phyloP scores from a whole-genome alignment of 169 alveolate genomes.

The Plasmodium gaboni region DNA sequence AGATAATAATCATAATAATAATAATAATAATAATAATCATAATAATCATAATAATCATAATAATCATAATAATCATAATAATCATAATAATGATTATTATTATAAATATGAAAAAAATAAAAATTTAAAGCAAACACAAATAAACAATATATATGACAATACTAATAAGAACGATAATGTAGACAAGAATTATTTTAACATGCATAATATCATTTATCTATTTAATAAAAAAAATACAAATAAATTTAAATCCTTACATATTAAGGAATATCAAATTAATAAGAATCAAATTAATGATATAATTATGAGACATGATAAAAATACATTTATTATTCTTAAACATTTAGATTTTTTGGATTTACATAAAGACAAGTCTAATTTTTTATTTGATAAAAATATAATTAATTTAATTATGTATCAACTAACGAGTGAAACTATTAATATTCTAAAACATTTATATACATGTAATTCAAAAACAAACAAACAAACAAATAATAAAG shows the following conservation, averaged over 20 bases:
- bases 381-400: constrained; percentile 26
- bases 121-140: no score
- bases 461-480: constrained; percentile 11
- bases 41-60: no score
- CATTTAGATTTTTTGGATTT: constrained; percentile 34
- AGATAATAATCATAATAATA: no score
- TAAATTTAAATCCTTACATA: constrained; percentile 11
- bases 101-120: no score
- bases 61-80: no score
- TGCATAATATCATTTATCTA: not conserved
- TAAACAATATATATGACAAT: not conserved
- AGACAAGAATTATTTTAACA: not conserved
- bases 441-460: constrained; percentile 3
- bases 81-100: no score
- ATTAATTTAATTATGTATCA: constrained; percentile 35
- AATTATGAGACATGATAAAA: constrained; percentile 9
- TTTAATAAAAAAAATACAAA: constrained; percentile 16
- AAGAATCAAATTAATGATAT: constrained; percentile 9
- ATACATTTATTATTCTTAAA: constrained; percentile 23
- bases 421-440: constrained; percentile 35
- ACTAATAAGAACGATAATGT: not conserved
- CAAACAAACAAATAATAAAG: not conserved
- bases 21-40: no score
- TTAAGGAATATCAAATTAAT: constrained; percentile 19
- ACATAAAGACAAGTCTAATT: not conserved